Base-by-base conservation (phyloP, 208 protist genomes). In the Leishmania turanica region DNA sequence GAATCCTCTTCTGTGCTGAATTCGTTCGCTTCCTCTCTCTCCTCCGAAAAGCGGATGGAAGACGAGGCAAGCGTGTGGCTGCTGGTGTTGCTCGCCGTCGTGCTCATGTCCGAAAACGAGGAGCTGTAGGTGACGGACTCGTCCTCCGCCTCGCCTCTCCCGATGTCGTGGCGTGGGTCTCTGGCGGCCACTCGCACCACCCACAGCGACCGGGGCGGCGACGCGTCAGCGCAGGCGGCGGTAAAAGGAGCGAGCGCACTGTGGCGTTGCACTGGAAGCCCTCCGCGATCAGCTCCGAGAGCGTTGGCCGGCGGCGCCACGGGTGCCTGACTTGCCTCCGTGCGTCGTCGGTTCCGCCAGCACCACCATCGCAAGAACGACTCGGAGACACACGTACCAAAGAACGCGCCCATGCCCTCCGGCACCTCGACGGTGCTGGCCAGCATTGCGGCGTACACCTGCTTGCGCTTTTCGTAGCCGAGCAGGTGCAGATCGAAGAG, bases 401-500 rank as follows among this genome's bases (percentile, higher is more conserved):
- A 78, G 72, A 85, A 85, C 19, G 34, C 72, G 27, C 82, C 82
- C 62, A 81, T 82, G 34, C 82, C 82, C 21, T 85, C 77, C 9
- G 82, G 82, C 71, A 79, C 72, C 49, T 85, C 77, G 42, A 85
- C 77, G n/a, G 82, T 82, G 72, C 73, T 85, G 34, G 77, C 73
- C 72, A 85, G 60, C 77, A 85, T 79, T 4, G 82, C 77, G 11
- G 64, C 53, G 51, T 85, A 85, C 40, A 85, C 51, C 60, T 85
- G 82, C 72, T 81, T 81, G 40, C 82, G 82, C 45, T 60, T 78
- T 40, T 31, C 45, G 77, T 79, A 85, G 54, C 77, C 75, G 72
- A 85, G 82, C 2, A 85, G 77, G 65, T 85, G 82, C 40, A 85
- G 45, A 51, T 85, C 82, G 54, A 85, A 85, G 64, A 85, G 77